A percentile compares a stretch with the other conserved stretches of the same genome.
phyloP scores from a whole-genome alignment of 768 basidiomycete species.

The Cubamyces sp. region DNA sequence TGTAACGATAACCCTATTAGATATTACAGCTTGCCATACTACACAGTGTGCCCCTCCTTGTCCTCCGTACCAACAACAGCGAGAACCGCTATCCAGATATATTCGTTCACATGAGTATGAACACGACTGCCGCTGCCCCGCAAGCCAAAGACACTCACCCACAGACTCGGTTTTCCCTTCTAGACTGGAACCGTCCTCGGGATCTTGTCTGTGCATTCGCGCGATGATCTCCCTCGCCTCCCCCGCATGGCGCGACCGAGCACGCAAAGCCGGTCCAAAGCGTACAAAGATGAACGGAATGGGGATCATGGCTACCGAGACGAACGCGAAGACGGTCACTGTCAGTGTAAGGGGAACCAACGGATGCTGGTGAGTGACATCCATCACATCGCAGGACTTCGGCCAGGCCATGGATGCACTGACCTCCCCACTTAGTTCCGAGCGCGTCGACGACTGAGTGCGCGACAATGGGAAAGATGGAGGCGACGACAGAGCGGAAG shows the following conservation, averaged over 20 bases:
- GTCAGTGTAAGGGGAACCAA: not conserved
- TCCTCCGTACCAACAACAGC: too few relatives aligned
- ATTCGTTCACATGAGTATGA: too few relatives aligned
- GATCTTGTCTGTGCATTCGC: slow-evolving; percentile 16
- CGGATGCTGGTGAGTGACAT: too few relatives aligned
- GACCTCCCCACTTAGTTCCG: slow-evolving; percentile 33
- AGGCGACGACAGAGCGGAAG: slow-evolving; percentile 26
- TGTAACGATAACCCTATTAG: too few relatives aligned
- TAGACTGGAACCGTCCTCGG: not conserved
- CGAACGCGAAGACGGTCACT: slow-evolving; percentile 33
- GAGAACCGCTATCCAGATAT: too few relatives aligned
- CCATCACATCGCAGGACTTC: too few relatives aligned
- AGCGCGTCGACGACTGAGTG: slow-evolving; percentile 23
- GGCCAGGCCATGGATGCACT: not conserved
- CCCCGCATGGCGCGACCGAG: slow-evolving; percentile 27
- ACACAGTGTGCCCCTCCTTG: too few relatives aligned
- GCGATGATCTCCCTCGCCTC: slow-evolving; percentile 23
- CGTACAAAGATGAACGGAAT: slow-evolving; percentile 33
- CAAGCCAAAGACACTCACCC: too few relatives aligned
- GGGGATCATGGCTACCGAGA: slow-evolving; percentile 28
- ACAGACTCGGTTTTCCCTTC: not conserved
- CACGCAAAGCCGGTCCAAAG: slow-evolving; percentile 28
- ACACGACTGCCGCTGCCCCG: too few relatives aligned
- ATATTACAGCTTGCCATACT: too few relatives aligned
- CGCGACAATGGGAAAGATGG: slow-evolving; percentile 29